Evolutionary conservation across 371 early-diverging fungal genomes (phyloP).

Genomic region (Gilbertella persicaria): DNA sequence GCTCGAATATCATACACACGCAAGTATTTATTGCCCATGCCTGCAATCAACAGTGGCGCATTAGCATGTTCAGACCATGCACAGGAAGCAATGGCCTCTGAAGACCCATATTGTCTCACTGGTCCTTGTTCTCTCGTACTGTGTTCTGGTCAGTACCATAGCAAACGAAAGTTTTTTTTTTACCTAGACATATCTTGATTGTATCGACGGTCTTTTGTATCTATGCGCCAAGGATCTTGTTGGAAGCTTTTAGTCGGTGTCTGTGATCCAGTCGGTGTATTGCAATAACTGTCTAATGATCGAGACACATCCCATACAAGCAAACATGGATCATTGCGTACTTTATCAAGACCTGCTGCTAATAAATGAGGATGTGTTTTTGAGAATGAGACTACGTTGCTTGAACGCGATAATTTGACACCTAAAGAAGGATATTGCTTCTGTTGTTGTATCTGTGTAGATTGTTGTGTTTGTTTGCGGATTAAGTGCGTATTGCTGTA

Average conservation of each 20-base stretch:
- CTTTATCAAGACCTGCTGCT: slow-evolving; percentile 76
- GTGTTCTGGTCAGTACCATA: too few species aligned
- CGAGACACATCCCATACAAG: slow-evolving; percentile 77
- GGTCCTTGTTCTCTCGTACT: slow-evolving; percentile 47
- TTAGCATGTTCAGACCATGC: slow-evolving; percentile 66
- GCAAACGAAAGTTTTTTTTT: background rate
- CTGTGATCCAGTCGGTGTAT: slow-evolving; percentile 34
- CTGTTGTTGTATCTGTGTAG: slow-evolving; percentile 10
- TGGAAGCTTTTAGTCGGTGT: slow-evolving; percentile 35
- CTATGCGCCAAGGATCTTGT: slow-evolving; percentile 21
- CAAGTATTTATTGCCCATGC: slow-evolving; percentile 76
- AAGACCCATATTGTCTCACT: slow-evolving; percentile 68
- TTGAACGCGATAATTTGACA: slow-evolving; percentile 65
- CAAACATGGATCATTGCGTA: slow-evolving; percentile 71
- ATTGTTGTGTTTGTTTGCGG: slow-evolving; percentile 11
- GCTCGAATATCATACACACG: slow-evolving; percentile 74
- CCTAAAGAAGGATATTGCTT: slow-evolving; percentile 54
- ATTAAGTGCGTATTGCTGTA: slow-evolving; percentile 1
- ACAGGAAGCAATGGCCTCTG: slow-evolving; percentile 73
- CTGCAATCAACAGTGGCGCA: slow-evolving; percentile 65
- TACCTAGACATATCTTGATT: background rate
- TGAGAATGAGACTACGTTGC: slow-evolving; percentile 75
- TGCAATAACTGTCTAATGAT: slow-evolving; percentile 39
- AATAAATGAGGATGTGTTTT: slow-evolving; percentile 61
- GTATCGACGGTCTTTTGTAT: background rate